Conservation (phyloP, 139 green algal genomes). For the Chlorella sp. region DNA sequence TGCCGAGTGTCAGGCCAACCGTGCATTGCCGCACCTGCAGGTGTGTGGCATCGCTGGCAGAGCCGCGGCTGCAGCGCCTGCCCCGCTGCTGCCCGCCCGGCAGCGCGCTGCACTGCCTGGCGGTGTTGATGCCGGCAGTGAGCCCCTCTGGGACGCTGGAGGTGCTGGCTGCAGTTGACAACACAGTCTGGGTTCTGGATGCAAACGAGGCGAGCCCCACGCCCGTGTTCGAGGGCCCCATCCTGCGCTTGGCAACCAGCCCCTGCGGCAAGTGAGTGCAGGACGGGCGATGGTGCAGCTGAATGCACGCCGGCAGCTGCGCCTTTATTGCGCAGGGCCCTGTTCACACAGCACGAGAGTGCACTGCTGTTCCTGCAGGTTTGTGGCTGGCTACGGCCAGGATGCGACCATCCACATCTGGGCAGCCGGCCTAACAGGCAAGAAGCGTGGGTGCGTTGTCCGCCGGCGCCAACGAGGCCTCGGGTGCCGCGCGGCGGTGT, state of each 20-base stretch:
- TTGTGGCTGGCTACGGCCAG: conserved; percentile 18
- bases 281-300: too few relatives aligned
- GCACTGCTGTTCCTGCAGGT: too few relatives aligned
- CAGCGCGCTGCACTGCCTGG: conserved; percentile 49
- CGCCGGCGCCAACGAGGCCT: too few relatives aligned
- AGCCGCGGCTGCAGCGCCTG: conserved; percentile 54
- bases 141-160: conserved; percentile 60
- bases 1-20: too few relatives aligned
- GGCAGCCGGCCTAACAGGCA: too few relatives aligned
- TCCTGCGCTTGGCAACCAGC: conserved; percentile 22
- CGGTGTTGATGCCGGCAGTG: conserved; percentile 61
- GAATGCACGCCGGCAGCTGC: too few relatives aligned
- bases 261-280: too few relatives aligned
- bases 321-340: too few relatives aligned
- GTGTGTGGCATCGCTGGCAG: conserved; percentile 51
- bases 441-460: too few relatives aligned
- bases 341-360: too few relatives aligned
- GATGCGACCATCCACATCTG: conserved; percentile 25
- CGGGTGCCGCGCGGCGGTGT: too few relatives aligned
- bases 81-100: conserved; percentile 19
- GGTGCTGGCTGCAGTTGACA: conserved; percentile 44
- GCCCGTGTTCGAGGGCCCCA: conserved; percentile 17
- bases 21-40: conserved; percentile 41
- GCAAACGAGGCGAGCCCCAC: conserved; percentile 42
- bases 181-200: conserved; percentile 64